phyloP scores from a whole-genome alignment of 2,329 filamentous ascomycete genomes.

The Periconia sp. region DNA sequence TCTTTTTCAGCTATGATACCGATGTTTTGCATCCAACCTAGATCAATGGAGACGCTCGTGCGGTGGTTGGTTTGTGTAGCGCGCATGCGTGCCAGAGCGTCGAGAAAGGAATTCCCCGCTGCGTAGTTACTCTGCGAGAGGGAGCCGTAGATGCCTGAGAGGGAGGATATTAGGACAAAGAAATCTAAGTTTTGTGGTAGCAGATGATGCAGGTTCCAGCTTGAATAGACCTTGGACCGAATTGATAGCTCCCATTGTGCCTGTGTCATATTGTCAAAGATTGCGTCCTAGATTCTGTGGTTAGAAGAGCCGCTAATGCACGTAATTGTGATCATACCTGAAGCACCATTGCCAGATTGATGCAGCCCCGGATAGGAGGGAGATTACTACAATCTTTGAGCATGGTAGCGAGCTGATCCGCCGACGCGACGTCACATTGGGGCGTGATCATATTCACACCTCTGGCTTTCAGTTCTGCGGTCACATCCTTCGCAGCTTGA shows the following conservation, averaged over 20 bases:
- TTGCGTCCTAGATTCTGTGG: no score
- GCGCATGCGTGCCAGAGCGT: slow-evolving; percentile 24
- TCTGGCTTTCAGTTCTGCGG: slow-evolving; percentile 4
- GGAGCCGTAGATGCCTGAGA: slow-evolving; percentile 20
- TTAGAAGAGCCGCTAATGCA: no score
- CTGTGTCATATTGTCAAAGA: slow-evolving; percentile 20
- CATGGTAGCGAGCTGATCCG: no score
- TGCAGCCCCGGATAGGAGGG: slow-evolving; percentile 23
- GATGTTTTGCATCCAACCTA: slow-evolving; percentile 17
- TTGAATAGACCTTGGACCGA: slow-evolving; percentile 35
- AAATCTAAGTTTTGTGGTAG: slow-evolving; percentile 22
- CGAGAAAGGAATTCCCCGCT: slow-evolving; percentile 26
- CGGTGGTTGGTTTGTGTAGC: slow-evolving; percentile 10
- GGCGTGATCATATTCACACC: slow-evolving; percentile 13
- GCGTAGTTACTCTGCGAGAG: slow-evolving; percentile 26
- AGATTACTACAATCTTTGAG: no score
- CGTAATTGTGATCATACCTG: no score
- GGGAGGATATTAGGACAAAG: slow-evolving; percentile 23
- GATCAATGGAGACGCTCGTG: slow-evolving; percentile 15
- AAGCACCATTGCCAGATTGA: slow-evolving; percentile 23
- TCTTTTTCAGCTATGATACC: slow-evolving; percentile 12
- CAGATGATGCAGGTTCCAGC: slow-evolving; percentile 31
- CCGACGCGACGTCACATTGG: slow-evolving; percentile 23
- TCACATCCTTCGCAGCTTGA: slow-evolving; percentile 1
- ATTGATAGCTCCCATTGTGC: slow-evolving; percentile 12